Conservation (phyloP, 2,329 filamentous ascomycete genomes). For the Penicillium sp. region DNA sequence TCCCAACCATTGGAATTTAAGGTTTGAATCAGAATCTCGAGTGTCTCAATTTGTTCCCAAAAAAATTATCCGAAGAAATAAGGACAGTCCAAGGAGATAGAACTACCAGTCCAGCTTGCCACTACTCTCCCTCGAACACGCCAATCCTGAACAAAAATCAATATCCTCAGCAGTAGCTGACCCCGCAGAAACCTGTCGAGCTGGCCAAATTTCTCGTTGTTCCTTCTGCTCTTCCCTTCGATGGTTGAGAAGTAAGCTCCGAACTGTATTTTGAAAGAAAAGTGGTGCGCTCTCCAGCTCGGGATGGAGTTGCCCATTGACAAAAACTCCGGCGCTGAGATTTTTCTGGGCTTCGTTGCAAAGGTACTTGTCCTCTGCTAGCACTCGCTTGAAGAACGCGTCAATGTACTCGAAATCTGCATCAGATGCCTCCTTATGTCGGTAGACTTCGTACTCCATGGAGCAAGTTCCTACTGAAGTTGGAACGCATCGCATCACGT, state of each 20-base stretch:
- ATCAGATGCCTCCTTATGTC: slow-evolving; percentile 63
- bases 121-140: slow-evolving; percentile 18
- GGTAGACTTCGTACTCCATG: slow-evolving; percentile 70
- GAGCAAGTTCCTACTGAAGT: slow-evolving; percentile 56
- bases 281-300: slow-evolving; percentile 64
- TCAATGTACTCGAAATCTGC: slow-evolving; percentile 64
- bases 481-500: slow-evolving; percentile 68
- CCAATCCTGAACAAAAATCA: slow-evolving; percentile 36
- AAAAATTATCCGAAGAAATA: background rate
- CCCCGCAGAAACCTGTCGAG: slow-evolving; percentile 40
- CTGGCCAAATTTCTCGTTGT: slow-evolving; percentile 60
- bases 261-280: slow-evolving; percentile 61
- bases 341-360: slow-evolving; percentile 66
- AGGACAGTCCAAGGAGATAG: background rate
- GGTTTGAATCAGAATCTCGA: background rate
- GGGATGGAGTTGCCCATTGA: slow-evolving; percentile 68
- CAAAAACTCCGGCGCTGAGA: slow-evolving; percentile 64
- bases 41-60: background rate
- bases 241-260: slow-evolving; percentile 56
- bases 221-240: slow-evolving; percentile 52
- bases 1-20: background rate
- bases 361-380: slow-evolving; percentile 68
- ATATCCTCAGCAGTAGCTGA: slow-evolving; percentile 37
- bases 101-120: slow-evolving; percentile 26
- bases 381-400: slow-evolving; percentile 67